Evolutionary conservation across 345 rosid species (phyloP), one percentile per base, ranked within the genome.

Genomic region (Arabidopsis suecica): DNA sequence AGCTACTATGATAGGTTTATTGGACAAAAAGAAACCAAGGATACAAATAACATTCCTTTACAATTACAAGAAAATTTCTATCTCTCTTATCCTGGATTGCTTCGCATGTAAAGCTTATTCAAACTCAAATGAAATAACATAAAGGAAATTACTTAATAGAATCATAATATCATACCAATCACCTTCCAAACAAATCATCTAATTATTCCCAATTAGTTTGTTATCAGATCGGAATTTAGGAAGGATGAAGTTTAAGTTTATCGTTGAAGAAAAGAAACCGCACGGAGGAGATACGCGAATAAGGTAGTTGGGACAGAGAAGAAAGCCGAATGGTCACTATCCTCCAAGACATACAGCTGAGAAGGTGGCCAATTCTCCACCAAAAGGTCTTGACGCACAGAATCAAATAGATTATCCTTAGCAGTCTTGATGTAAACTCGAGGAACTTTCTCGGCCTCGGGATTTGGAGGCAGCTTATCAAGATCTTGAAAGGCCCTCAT

Each of bases 301-400:
- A 84, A 72, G 28, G 76, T 65, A 40, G 74, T 44, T 3, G 86
- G 83, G 33, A 40, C 66, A 23, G 83, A 84, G 76, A 84, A 82
- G 63, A 80, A 78, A 1, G 88, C 76, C 42, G 72, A 72, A 44
- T 76, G 83, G 41, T 81, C 88, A 77, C 83, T 81, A 2, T 79
- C 82, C 14, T 77, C 67, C 40, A 81, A 18, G 1, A 23, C 45
- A 41, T 72, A 71, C n/a, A 79, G 70, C 51, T 73, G 79, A 28
- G 78, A 73, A 3, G 86, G 84, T 11, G 78, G 83, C 83, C 88
- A 83, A 2, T 65, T 55, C 71, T 23, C 47, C 18, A 83, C 83
- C 76, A 79, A 9, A 10, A 34, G 68, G 32, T 79, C 86, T 49
- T 81, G 79, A 23, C 40, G 56, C 13, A 10, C 9, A n/a, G 25